A percentile compares a stretch with the other conserved stretches of the same genome.
Evolutionary conservation across 495 filamentous ascomycete species (phyloP).

Genomic region (Penicillium pulvis): DNA sequence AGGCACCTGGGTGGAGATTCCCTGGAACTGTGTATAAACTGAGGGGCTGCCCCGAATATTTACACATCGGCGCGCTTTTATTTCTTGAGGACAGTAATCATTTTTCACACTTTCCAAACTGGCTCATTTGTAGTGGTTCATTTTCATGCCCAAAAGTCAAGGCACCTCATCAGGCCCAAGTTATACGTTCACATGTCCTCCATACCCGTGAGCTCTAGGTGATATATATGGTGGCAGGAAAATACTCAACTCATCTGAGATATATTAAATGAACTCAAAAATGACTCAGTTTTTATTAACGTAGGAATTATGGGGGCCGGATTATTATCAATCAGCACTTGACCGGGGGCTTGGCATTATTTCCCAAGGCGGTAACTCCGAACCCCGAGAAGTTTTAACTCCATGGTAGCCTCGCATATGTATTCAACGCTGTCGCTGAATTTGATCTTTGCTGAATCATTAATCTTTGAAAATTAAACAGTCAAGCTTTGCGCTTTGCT

Average conservation of each 20-base stretch:
- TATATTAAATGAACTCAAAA: no score
- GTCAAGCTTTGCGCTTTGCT: background rate
- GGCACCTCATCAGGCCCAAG: no score
- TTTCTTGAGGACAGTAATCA: no score
- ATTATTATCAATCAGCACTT: background rate
- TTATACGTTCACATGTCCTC: no score
- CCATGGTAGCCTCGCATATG: conserved; percentile 11
- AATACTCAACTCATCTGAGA: no score
- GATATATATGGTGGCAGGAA: no score
- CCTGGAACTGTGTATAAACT: background rate
- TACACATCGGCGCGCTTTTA: background rate
- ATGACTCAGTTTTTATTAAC: no score
- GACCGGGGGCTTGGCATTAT: conserved; percentile 15
- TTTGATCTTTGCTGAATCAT: background rate
- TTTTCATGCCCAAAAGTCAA: no score
- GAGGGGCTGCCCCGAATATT: background rate
- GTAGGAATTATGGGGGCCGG: no score
- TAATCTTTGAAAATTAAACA: background rate
- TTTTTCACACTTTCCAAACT: no score
- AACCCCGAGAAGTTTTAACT: conserved; percentile 11
- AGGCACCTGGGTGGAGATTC: background rate
- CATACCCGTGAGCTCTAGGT: no score
- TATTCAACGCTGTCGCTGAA: conserved; percentile 5
- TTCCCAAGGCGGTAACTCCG: conserved; percentile 23
- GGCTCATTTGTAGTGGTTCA: no score